Percentiles rank a stretch among this genome's conserved stretches.
phyloP scores from a whole-genome alignment of 2,329 filamentous ascomycete species.

The Exophiala aquamarina region DNA sequence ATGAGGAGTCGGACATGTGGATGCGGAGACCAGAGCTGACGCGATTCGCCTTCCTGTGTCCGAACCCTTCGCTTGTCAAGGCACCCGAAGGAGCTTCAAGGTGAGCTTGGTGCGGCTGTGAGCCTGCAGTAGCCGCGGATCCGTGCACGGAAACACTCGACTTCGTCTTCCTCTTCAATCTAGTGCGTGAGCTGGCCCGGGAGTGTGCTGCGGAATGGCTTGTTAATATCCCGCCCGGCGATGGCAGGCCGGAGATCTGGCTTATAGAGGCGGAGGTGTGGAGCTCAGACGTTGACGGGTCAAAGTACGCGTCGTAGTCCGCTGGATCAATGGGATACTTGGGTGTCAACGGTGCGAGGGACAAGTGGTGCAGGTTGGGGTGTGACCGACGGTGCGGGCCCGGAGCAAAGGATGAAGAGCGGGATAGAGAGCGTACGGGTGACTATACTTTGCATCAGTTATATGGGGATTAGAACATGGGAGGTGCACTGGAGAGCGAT shows the following conservation, averaged over 20 bases:
- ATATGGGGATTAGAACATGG: too few relatives aligned
- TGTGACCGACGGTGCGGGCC: conserved; percentile 52
- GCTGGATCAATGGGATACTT: conserved; percentile 51
- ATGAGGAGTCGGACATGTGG: conserved; percentile 32
- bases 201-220: conserved; percentile 18
- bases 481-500: too few relatives aligned
- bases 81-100: conserved; percentile 17
- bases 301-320: conserved; percentile 37
- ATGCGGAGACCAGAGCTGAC: not conserved
- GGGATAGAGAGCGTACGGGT: conserved; percentile 17
- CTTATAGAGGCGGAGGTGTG: conserved; percentile 34
- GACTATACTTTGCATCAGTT: too few relatives aligned
- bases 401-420: conserved; percentile 27
- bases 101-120: conserved; percentile 5
- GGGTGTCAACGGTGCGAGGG: conserved; percentile 59
- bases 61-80: conserved; percentile 21
- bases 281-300: conserved; percentile 36
- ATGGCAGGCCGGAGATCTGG: conserved; percentile 30
- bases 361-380: conserved; percentile 59
- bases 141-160: conserved; percentile 14
- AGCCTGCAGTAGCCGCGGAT: conserved; percentile 9
- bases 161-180: conserved; percentile 21
- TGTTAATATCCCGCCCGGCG: conserved; percentile 27
- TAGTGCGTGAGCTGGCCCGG: conserved; percentile 21
- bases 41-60: conserved; percentile 11